These are phyloP conservation scores for Striga hermonthica DNA, from an alignment of 305 asterid genomes.

Conservation along the genomic window DNA sequence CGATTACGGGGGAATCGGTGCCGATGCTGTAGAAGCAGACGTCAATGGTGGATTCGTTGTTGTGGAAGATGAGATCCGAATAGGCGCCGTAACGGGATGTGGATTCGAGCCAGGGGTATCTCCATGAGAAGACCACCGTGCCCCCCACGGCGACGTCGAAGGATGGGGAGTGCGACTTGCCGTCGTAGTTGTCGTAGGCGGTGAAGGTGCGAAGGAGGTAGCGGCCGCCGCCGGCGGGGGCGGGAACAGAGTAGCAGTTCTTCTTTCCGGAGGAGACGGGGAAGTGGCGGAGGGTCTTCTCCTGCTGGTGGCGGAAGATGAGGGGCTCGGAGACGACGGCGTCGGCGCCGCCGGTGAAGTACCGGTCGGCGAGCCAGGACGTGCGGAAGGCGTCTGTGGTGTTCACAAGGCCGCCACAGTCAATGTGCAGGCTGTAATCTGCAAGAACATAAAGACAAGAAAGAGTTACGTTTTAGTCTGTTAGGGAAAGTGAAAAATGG, in stretches of 20 bases:
- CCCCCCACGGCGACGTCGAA: slow-evolving; percentile 93
- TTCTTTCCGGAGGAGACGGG: slow-evolving; percentile 79
- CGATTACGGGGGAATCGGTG: slow-evolving; percentile 85
- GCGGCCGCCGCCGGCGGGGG: slow-evolving; percentile 35
- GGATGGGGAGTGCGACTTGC: slow-evolving; percentile 76
- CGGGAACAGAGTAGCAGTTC: slow-evolving; percentile 75
- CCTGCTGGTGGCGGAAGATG: slow-evolving; percentile 61
- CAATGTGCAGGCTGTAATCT: slow-evolving; percentile 70
- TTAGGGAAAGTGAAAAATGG: slow-evolving; percentile 23
- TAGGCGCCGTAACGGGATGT: slow-evolving; percentile 80
- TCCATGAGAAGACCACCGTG: slow-evolving; percentile 82
- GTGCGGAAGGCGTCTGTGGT: slow-evolving; percentile 67
- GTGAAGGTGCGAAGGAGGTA: slow-evolving; percentile 73
- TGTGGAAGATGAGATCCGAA: slow-evolving; percentile 73
- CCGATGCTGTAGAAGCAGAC: slow-evolving; percentile 92
- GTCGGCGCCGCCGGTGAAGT: slow-evolving; percentile 70
- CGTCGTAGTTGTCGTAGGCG: slow-evolving; percentile 86
- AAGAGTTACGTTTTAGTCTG: slow-evolving; percentile 1
- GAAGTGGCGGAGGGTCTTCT: slow-evolving; percentile 79
- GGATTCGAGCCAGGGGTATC: slow-evolving; percentile 78
- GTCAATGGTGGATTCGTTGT: slow-evolving; percentile 51
- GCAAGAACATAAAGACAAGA: slow-evolving; percentile 12
- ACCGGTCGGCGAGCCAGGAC: slow-evolving; percentile 80
- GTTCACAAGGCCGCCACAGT: slow-evolving; percentile 68
- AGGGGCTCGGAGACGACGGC: slow-evolving; percentile 89